These are phyloP conservation scores for Fraxinus albicans DNA, from an alignment of 305 asterid species.

Conservation along the genomic window DNA sequence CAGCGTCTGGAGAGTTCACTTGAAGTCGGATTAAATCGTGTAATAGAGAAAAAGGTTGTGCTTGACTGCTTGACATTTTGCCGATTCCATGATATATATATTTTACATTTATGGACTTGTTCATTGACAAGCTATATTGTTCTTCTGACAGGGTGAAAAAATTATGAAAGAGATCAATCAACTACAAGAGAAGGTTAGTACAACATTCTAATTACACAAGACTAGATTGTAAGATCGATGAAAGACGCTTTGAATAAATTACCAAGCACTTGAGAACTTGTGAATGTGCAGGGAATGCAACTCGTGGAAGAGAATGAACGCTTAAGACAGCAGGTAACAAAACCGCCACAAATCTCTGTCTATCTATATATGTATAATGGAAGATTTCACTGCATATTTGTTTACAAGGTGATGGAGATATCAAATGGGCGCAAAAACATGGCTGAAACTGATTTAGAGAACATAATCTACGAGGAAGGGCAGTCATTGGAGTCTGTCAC, in stretches of 20 bases:
- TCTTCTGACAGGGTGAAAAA: constrained; percentile 48
- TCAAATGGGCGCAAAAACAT: constrained; percentile 29
- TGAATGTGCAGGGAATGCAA: constrained; percentile 50
- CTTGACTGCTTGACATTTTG: not conserved
- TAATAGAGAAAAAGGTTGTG: constrained; percentile 57
- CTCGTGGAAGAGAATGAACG: constrained; percentile 69
- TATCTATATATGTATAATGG: not conserved
- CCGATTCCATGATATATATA: not conserved
- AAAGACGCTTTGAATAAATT: no score
- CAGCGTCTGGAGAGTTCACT: constrained; percentile 65
- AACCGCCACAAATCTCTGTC: not conserved
- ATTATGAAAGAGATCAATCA: constrained; percentile 60
- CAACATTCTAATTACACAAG: not conserved
- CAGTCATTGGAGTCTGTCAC: constrained; percentile 68
- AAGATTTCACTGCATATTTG: not conserved
- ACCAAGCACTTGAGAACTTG: not conserved
- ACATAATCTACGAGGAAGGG: constrained; percentile 54
- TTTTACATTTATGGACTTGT: not conserved
- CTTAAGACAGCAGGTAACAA: constrained; percentile 54
- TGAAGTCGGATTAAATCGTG: constrained; percentile 68
- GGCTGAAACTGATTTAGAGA: constrained; percentile 37
- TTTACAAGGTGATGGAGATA: constrained; percentile 43
- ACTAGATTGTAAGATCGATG: not conserved
- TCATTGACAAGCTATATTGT: not conserved
- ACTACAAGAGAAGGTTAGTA: constrained; percentile 66